Evolutionary conservation across 257 asterid species (phyloP), one percentile per base, ranked within the genome.

Genomic region (Paulownia fortunei): DNA sequence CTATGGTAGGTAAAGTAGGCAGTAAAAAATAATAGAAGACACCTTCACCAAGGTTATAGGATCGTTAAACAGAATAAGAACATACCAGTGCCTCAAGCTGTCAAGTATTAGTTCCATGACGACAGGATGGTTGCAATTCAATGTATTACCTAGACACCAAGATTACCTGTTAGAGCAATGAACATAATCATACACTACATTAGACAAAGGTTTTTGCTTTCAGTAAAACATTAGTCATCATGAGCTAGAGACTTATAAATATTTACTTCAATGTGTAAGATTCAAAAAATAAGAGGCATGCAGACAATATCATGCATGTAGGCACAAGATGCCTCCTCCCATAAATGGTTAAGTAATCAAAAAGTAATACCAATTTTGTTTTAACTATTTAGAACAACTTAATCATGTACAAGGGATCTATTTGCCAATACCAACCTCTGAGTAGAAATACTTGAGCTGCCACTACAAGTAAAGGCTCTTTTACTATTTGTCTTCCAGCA

Each of bases 31-130:
- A 60, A 42, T 42, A 64, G 55, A 58, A 72, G 46, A 64, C 68
- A 56, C 67, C 42, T 36, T n/a, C 34, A 62, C 51, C 41, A 74
- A 78, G 79, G 76, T 16, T 54, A 36, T 30, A 47, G 21, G 47
- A 69, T 56, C 6, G 69, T 68, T 42, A 47, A 76, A 81, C 63
- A 76, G 73, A 84, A 66, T 72, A 67, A 51, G 79, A 56, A 69
- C 70, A 64, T 95, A 95, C 99, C 99, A 95, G 86, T 95, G 97
- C 84, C 97, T 91, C 87, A 95, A 84, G 90, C 99, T 95, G 82
- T 90, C 97, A 66, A 95, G 98, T 85, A 95, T 83, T 70, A 95
- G 83, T 81, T 95, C 97, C 99, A 90, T 91, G 82, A 95, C 97
- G 37, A 90, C 92, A 73, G 99, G 98, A 81, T 95, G 99, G 86